Base-by-base conservation (phyloP, 1,139 yeast genomes). In the Saccharomyces hybrid region DNA sequence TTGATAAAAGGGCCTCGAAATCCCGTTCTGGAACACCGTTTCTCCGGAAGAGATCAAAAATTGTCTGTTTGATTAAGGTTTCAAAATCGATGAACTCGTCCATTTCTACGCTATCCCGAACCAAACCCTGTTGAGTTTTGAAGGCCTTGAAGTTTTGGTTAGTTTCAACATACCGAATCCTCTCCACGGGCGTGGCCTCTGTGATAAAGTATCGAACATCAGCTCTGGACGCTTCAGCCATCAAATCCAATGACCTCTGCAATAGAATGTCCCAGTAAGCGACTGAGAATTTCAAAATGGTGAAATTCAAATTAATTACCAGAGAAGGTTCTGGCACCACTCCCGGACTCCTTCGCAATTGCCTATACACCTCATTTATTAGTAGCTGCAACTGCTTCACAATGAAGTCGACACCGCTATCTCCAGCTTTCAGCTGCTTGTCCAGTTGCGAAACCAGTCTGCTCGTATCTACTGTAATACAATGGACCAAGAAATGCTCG, bases 201-300 rank as follows among this genome's bases (percentile, higher is more conserved):
- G 58, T 55, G 11, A 58, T 50, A 42, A 49, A 55, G 16, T 52
- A 46, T 4, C 51, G 46, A 29, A 24, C 42, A 8, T 32, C 24
- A 4, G 26, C 34, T 4, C 11, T 8, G 4, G 46, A 34, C 8
- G 42, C 11, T 9, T 32, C 21, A 12, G 28, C 11, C 3, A 50
- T 3, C 1, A 42, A 32, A 3, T 32, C 8, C 8, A 26, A 29
- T 12, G 58, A 11, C 7, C 53, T 19, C 16, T 52, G 49, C 44
- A 38, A 38, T 19, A 38, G 19, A 12, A 38, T 38, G 29, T 61
- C 55, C 65, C 65, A 62, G 12, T 52, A 50, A 26, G 50, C 49
- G 4, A 62, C 14, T 2, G 61, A 55, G 26, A 49, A 55, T 12
- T 28, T 48, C 24, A 55, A 42, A 19, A 54, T 44, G 5, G 54